Evolutionary conservation across 2,329 filamentous ascomycete genomes (phyloP).

Genomic region (Eurotiales sp.): DNA sequence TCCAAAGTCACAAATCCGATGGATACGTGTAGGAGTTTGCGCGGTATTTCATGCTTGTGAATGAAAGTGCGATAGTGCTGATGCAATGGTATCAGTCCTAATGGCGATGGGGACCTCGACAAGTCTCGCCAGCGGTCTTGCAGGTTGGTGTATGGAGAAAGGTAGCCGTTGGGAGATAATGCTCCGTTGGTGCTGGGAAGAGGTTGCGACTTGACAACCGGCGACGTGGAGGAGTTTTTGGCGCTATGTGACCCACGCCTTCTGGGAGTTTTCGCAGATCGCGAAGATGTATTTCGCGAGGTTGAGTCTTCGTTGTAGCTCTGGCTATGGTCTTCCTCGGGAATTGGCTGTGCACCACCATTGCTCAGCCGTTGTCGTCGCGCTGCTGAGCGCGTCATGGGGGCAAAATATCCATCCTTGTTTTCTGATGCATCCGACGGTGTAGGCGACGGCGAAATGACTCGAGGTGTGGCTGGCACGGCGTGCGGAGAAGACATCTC

Average conservation of each 20-base stretch:
- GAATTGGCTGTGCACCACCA: constrained; percentile 57
- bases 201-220: constrained; percentile 37
- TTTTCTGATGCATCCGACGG: constrained; percentile 48
- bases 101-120: constrained; percentile 84
- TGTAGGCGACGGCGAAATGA: constrained; percentile 84
- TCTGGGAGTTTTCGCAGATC: constrained; percentile 32
- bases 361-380: constrained; percentile 51
- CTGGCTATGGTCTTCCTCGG: constrained; percentile 58
- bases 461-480: constrained; percentile 68
- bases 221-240: constrained; percentile 27
- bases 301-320: no score
- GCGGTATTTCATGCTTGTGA: constrained; percentile 94
- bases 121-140: constrained; percentile 77
- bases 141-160: constrained; percentile 59
- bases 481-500: constrained; percentile 49
- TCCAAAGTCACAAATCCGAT: constrained; percentile 92
- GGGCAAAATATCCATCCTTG: constrained; percentile 65
- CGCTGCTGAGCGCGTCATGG: constrained; percentile 71
- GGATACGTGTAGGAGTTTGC: constrained; percentile 88
- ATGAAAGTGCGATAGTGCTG: constrained; percentile 86
- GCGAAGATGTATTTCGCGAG: constrained; percentile 63
- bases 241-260: constrained; percentile 43
- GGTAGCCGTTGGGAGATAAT: constrained; percentile 58
- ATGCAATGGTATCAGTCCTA: constrained; percentile 94
- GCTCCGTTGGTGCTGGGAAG: constrained; percentile 34